phyloP scores from a whole-genome alignment of 2,329 filamentous ascomycete genomes.

The Phialocephala subalpina region DNA sequence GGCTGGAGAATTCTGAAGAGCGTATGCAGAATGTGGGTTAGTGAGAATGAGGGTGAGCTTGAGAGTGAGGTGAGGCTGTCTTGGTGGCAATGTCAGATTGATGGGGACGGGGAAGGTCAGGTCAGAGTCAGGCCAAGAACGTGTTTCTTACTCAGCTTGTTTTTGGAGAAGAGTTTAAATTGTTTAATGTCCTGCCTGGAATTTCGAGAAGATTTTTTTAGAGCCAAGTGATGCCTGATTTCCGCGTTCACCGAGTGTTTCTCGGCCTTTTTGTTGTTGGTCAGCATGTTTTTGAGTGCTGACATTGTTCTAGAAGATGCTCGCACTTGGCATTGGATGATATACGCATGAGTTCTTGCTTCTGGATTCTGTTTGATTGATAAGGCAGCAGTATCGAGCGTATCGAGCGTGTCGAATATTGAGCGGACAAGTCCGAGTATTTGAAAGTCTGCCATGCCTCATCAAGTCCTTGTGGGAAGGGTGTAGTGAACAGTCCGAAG shows the following conservation, averaged over 20 bases:
- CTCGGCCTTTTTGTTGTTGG: neutral
- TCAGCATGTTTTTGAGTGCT: conserved; percentile 4
- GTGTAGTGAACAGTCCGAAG: too few species aligned
- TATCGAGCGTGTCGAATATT: too few species aligned
- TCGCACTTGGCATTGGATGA: neutral
- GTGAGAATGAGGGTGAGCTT: neutral
- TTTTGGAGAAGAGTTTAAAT: neutral
- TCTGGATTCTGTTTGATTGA: neutral
- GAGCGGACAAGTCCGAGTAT: too few species aligned
- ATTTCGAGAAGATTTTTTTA: neutral
- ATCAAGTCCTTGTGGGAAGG: too few species aligned
- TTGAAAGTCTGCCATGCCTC: too few species aligned
- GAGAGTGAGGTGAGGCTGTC: neutral
- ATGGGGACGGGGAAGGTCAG: neutral
- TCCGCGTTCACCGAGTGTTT: neutral
- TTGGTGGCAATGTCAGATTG: neutral
- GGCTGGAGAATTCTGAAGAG: neutral
- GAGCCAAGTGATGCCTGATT: neutral
- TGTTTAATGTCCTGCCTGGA: neutral
- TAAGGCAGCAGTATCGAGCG: too few species aligned
- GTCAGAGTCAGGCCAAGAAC: neutral
- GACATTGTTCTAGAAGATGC: neutral
- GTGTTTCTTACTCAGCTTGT: neutral
- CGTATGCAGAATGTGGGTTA: too few species aligned
- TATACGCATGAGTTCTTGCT: neutral